phyloP scores from a whole-genome alignment of 2,329 filamentous ascomycete genomes.

The Shiraia bambusicola region DNA sequence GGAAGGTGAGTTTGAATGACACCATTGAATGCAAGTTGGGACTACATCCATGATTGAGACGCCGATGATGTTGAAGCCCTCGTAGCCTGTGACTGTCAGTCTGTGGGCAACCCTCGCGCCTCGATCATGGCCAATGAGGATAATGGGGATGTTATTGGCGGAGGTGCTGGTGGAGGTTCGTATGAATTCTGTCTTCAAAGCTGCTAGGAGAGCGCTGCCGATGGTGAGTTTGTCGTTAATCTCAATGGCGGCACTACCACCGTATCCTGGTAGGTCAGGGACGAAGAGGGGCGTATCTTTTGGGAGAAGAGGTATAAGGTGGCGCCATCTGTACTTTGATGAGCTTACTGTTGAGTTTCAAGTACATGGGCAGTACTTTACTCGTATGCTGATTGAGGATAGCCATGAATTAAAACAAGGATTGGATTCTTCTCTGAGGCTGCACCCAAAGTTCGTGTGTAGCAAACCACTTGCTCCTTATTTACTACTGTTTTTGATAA shows the following conservation, averaged over 20 bases:
- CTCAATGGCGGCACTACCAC: constrained; percentile 26
- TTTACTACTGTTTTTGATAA: constrained; percentile 30
- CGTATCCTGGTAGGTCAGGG: constrained; percentile 39
- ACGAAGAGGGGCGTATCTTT: constrained; percentile 29
- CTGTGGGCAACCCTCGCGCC: constrained; percentile 59
- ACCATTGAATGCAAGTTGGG: constrained; percentile 58
- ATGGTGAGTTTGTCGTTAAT: constrained; percentile 34
- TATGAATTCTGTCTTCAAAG: constrained; percentile 27
- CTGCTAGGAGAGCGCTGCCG: constrained; percentile 27
- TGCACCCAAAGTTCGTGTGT: constrained; percentile 26
- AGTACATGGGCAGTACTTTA: constrained; percentile 3
- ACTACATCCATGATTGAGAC: constrained; percentile 40
- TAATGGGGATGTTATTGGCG: constrained; percentile 18
- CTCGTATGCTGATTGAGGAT: constrained; percentile 36
- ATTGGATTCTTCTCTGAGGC: constrained; percentile 32
- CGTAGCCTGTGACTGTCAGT: constrained; percentile 52
- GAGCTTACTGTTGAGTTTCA: not conserved
- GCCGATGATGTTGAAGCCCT: constrained; percentile 43
- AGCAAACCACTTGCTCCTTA: constrained; percentile 28
- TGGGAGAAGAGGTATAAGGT: constrained; percentile 35
- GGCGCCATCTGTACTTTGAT: constrained; percentile 28
- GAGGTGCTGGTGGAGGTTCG: constrained; percentile 13
- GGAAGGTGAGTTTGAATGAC: constrained; percentile 42
- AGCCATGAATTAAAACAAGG: constrained; percentile 37
- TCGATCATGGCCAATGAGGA: constrained; percentile 58